Evolutionary conservation across 345 rosid genomes (phyloP), one percentile per base, ranked within the genome.

Genomic region (Psidium friedrichsthalianum): DNA sequence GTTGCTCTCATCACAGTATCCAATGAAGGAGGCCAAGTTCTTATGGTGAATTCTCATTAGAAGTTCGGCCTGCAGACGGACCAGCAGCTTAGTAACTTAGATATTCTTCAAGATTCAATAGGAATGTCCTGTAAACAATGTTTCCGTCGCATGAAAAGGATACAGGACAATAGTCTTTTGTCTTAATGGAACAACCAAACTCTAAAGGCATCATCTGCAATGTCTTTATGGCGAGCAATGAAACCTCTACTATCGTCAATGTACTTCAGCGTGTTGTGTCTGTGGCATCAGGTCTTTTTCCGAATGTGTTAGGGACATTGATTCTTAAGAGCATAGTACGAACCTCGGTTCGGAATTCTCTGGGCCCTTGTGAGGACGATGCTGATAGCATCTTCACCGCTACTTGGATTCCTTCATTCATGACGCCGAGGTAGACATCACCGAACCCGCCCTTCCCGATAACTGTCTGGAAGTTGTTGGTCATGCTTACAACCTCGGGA

Each of bases 371-470:
- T 81, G 82, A 83, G 59, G 90, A 87, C 11, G 82, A 56, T 29
- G 86, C 56, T 40, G 92, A 89, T 6, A 90, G 82, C 89, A 90
- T 82, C 85, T 90, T 90, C 64, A 90, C 89, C 29, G 92, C 92
- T 83, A 90, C 91, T 84, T 82, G 74, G 5, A 83, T 49, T 52
- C 86, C 83, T 84, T 88, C 86, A 53, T 32, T 54, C 88, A 89
- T 29, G 59, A 76, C 20, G 44, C 91, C 92, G 4, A 86, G 88
- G 85, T 87, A 90, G 74, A 90, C 90, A 82, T 82, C 86, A 51
- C 90, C 89, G 25, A 88, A 89, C 54, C 91, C 90, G 56, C 92
- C 90, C 83, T 89, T 87, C 51, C 92, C 92, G 40, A 89, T 74
- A 51, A 86, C 53, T 20, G 85, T 88, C 49, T 82, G 59, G 78